These are phyloP conservation scores for Entrophospora sp. DNA, from an alignment of 192 early-diverging fungal species.

Conservation along the genomic window DNA sequence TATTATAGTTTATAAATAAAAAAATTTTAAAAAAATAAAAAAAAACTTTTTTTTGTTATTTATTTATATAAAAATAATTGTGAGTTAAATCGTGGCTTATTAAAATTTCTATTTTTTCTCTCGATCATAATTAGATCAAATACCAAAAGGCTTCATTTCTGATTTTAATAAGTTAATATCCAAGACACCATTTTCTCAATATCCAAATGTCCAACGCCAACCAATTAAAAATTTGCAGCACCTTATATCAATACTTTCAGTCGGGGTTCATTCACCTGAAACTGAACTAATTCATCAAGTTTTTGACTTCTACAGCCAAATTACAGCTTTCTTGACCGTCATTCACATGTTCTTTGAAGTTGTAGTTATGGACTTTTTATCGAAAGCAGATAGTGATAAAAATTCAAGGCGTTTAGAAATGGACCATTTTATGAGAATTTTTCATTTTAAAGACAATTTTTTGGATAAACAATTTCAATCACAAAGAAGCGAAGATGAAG, in stretches of 20 bases:
- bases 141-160: too few relatives aligned
- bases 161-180: too few relatives aligned
- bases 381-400: background rate
- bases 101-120: background rate
- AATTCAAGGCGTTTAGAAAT: background rate
- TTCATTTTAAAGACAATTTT: conserved; percentile 15
- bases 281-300: background rate
- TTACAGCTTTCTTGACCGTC: conserved; percentile 17
- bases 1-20: too few relatives aligned
- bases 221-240: background rate
- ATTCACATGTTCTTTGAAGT: conserved; percentile 19
- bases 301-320: conserved; percentile 17
- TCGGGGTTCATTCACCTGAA: background rate
- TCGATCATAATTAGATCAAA: too few relatives aligned
- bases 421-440: conserved; percentile 18
- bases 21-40: too few relatives aligned
- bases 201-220: background rate
- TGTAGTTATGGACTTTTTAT: conserved; percentile 10
- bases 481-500: background rate
- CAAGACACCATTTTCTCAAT: background rate
- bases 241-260: background rate
- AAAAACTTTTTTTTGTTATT: too few relatives aligned
- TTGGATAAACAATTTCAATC: background rate
- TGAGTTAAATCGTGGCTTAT: background rate
- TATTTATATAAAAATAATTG: background rate